phyloP scores from a whole-genome alignment of 208 protist genomes.

The Acanthamoeba quina region DNA sequence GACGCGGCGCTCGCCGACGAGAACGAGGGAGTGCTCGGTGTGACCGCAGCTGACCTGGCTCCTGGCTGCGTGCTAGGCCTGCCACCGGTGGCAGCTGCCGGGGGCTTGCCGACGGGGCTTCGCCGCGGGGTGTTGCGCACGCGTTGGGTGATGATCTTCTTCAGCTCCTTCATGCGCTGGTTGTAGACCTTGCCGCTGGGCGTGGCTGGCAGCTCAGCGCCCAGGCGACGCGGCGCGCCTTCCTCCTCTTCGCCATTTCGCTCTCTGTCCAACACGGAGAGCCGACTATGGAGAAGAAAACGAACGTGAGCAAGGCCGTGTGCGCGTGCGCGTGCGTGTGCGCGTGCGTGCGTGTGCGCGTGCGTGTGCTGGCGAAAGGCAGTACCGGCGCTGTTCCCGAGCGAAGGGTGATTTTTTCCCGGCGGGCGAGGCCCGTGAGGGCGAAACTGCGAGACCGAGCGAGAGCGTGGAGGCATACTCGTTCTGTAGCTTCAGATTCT shows the following conservation, averaged over 20 bases:
- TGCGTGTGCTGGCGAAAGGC: not conserved
- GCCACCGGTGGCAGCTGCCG: not conserved
- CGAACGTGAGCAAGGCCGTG: not conserved
- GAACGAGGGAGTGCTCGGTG: not conserved
- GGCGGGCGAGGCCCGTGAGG: not conserved
- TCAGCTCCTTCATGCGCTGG: conserved; percentile 44
- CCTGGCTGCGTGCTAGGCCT: not conserved
- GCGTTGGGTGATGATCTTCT: conserved; percentile 31
- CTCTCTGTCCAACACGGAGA: not conserved
- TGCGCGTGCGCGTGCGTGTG: no score
- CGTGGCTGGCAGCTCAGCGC: not conserved
- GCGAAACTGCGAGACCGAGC: not conserved
- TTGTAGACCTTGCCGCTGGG: conserved; percentile 23
- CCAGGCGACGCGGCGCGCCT: not conserved
- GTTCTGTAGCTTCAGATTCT: not conserved
- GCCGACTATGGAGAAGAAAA: not conserved
- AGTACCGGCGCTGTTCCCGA: conserved; percentile 17
- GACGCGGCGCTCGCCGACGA: not conserved
- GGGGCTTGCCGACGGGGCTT: not conserved
- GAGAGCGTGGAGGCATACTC: conserved; percentile 38
- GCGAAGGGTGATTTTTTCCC: not conserved
- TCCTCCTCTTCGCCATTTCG: conserved; percentile 3
- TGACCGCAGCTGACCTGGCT: not conserved
- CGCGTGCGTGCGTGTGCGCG: no score
- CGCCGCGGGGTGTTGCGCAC: conserved; percentile 24